Evolutionary conservation across 805 yeast genomes (phyloP), one percentile per base, ranked within the genome.

Genomic region (Saccharomycopsis microspora): DNA sequence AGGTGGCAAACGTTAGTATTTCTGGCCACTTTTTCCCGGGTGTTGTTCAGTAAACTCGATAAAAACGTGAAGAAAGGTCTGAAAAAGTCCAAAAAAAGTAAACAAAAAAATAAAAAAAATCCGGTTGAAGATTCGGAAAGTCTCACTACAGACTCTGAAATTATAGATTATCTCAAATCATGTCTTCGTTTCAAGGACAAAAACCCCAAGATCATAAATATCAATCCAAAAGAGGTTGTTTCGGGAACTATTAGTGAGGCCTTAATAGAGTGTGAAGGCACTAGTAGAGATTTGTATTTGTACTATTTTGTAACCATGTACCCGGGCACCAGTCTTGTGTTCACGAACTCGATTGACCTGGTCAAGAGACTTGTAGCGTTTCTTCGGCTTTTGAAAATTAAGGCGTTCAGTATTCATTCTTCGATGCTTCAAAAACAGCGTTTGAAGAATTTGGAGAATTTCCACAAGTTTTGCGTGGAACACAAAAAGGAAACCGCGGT

Each of bases 361-460:
- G 97, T 90, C 43, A 87, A 88, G 61, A 77, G 96, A 54, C 62
- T 93, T 34, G 82, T 79, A 7, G 90, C 90, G 5, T 74, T 82
- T 51, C 70, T 93, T 51, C 81, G 74, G 54, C 78, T 80, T 60
- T 69, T 93, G 45, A 75, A 75, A 8, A 69, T 90, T 34, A 77
- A 79, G 0, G 70, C 80, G 3, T 81, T 84, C 57, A 81, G 90
- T 5, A 76, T 93, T 43, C 97, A 93, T 61, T 89, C 97, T 3
- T 80, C 88, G 28, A 90, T 93, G 97, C 75, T 85, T 42, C 99
- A 93, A 62, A 90, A 89, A 59, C 96, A 87, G 61, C 78, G 99
- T 59, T 67, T 93, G 56, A 74, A 89, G 56, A 77, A 90, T 3
- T 67, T 93, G 57, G 98, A 93, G 65, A 74, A 82, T 52, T 90